Evolutionary conservation across 495 filamentous ascomycete genomes (phyloP).

Genomic region (Astrocystis sublimbata): DNA sequence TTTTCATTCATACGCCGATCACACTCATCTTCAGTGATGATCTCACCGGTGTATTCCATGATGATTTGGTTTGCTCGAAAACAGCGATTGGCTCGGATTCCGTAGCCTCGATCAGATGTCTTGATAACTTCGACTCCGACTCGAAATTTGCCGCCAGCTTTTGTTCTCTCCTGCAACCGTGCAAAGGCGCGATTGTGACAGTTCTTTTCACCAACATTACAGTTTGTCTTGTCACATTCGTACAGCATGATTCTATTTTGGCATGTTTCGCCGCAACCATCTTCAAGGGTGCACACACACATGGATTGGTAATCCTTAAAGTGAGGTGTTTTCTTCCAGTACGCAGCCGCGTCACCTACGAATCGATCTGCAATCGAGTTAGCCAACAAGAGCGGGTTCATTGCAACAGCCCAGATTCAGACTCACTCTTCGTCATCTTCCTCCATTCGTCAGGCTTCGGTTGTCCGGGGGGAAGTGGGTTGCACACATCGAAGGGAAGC

Average conservation of each 20-base stretch:
- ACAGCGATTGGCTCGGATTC: constrained; percentile 83
- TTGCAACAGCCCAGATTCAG: neutral
- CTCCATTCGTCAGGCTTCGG: constrained; percentile 89
- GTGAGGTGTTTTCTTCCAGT: constrained; percentile 79
- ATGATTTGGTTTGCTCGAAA: constrained; percentile 93
- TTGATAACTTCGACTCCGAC: constrained; percentile 94
- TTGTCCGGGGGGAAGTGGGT: constrained; percentile 78
- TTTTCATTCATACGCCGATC: constrained; percentile 87
- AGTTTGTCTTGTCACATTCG: constrained; percentile 91
- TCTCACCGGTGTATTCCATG: constrained; percentile 96
- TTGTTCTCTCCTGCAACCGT: constrained; percentile 71
- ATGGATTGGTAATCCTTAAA: constrained; percentile 69
- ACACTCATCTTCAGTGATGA: constrained; percentile 90
- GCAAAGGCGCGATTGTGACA: constrained; percentile 90
- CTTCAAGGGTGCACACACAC: constrained; percentile 76
- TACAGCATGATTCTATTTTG: constrained; percentile 96
- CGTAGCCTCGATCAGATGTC: constrained; percentile 84
- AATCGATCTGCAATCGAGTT: constrained; percentile 68
- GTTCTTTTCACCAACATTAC: constrained; percentile 64
- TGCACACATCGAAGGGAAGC: constrained; percentile 86
- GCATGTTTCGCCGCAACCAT: constrained; percentile 85
- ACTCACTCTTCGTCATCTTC: constrained; percentile 80
- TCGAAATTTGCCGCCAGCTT: constrained; percentile 78
- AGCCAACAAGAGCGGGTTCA: constrained; percentile 18
- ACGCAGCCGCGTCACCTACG: constrained; percentile 79